Evolutionary conservation across 768 basidiomycete genomes (phyloP).

Genomic region (Antrodiella citrinella): DNA sequence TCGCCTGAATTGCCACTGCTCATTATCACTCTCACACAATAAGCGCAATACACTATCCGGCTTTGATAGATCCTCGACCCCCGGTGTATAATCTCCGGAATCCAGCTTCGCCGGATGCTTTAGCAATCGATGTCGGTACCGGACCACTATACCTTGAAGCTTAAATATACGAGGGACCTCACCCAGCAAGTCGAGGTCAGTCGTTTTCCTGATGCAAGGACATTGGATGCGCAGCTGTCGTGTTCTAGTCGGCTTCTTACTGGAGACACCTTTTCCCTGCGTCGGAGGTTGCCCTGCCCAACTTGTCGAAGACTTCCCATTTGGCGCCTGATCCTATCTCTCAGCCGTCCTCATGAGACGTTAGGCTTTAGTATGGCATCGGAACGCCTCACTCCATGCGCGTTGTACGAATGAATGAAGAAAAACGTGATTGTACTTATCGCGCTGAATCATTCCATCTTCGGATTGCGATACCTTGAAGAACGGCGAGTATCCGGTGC

Average conservation of each 20-base stretch:
- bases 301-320: too few species aligned
- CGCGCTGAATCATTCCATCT: not conserved
- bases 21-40: not conserved
- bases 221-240: not conserved
- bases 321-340: not conserved
- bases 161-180: not conserved
- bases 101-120: not conserved
- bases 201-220: not conserved
- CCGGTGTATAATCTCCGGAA: not conserved
- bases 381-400: not conserved
- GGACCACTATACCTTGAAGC: constrained; percentile 1
- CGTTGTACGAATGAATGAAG: not conserved
- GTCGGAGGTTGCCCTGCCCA: too few species aligned
- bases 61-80: not conserved
- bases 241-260: not conserved
- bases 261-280: not conserved
- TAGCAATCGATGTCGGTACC: not conserved
- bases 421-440: not conserved
- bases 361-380: not conserved
- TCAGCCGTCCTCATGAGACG: not conserved
- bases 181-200: not conserved
- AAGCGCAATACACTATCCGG: not conserved
- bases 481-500: not conserved
- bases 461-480: not conserved
- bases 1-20: too few species aligned